phyloP scores from a whole-genome alignment of 225 moss, liverwort and hornwort species.

The Neckera pumila region DNA sequence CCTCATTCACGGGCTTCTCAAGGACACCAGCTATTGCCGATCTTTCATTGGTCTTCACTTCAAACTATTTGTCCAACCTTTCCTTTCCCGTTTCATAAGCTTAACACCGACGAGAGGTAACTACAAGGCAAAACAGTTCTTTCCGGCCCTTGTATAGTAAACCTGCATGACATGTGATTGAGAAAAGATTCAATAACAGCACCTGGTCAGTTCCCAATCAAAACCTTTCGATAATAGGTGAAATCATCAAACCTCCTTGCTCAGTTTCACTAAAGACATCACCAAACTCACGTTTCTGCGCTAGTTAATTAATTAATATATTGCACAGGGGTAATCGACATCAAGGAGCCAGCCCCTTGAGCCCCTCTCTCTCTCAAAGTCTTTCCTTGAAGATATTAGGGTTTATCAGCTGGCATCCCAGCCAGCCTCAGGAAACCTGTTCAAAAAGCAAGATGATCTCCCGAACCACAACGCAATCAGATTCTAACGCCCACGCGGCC shows the following conservation, averaged over 20 bases:
- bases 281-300: too few relatives aligned
- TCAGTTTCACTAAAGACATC: not conserved
- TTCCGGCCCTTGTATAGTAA: not conserved
- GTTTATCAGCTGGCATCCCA: too few relatives aligned
- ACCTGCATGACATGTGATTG: not conserved
- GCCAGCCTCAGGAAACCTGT: too few relatives aligned
- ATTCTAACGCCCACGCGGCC: too few relatives aligned
- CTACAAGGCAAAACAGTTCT: not conserved
- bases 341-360: too few relatives aligned
- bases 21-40: not conserved
- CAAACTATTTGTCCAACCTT: not conserved
- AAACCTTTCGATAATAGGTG: not conserved
- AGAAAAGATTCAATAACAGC: not conserved
- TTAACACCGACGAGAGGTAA: not conserved
- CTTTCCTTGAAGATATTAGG: too few relatives aligned
- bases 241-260: not conserved
- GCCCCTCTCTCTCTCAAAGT: too few relatives aligned
- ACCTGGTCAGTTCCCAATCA: not conserved
- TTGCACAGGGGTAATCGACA: not conserved
- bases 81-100: too few relatives aligned
- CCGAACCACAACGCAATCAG: too few relatives aligned
- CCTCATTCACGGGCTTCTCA: conserved; percentile 8
- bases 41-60: not conserved
- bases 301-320: not conserved
- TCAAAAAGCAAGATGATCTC: too few relatives aligned